Base-by-base conservation (phyloP, 2,329 filamentous ascomycete species). In the Xylaria sp. region DNA sequence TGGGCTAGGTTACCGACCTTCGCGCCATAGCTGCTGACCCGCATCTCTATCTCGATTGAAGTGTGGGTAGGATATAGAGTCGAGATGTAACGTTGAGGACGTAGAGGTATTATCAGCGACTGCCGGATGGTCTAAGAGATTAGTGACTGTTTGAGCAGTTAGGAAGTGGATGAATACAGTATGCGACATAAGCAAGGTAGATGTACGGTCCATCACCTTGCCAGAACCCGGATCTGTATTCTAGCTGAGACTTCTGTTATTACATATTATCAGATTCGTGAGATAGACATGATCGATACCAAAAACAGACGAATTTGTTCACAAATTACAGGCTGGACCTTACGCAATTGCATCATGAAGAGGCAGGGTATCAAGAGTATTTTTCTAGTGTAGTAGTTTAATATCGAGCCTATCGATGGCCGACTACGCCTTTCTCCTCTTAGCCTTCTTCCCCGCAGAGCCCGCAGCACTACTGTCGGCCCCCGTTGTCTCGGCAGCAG, bases 381-480 rank as follows among this genome's bases (percentile, higher is more conserved):
- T 20, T 34, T 57, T 72, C 13, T 8, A 37, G 2, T 28, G 2
- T 37, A 46, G 15, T 66, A 50, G 23, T 56, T 46, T 28, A 57
- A 18, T 62, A 63, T 15, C 44, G 50, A 48, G 23, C 32, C n/a
- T 52, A 67, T 63, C 60, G 59, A 63, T n/a, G 25, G 54, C 46
- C 7, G 56, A 34, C 68, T 71, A 79, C 13, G 74, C 78, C 77
- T 79, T 80, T 75, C 78, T 78, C 34, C 76, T 74, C 75, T 78
- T 79, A 37, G 75, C 74, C 72, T 79, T 79, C 69, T 78, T 78
- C 9, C 70, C 70, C 6, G 52, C 63, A 3, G 74, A 61, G 12
- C 70, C 66, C 9, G 73, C 59, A 9, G 28, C 56, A 18, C 32
- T 57, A n/a, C 68, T 72, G 18, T 76, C 73, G 3, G 74, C 70